Conservation (phyloP, 441 rosid genomes). For the Hypseocharis bilobata region DNA sequence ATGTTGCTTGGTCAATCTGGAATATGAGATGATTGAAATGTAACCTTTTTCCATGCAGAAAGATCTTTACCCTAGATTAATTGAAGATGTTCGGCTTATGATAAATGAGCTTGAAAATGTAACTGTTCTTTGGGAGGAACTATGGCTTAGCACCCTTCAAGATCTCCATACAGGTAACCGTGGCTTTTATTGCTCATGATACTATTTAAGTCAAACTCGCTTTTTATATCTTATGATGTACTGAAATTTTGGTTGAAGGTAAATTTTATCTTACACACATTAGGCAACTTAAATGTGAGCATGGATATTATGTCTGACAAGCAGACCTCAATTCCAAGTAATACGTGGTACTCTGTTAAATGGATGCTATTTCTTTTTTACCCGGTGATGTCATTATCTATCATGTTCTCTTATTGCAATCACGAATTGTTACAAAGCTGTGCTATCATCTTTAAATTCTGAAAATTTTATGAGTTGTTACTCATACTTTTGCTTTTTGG, state of each 20-base stretch:
- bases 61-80: constrained; percentile 73
- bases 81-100: constrained; percentile 95
- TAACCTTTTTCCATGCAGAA: constrained; percentile 47
- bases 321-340: constrained; percentile 15
- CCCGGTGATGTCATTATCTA: background rate
- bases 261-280: constrained; percentile 10
- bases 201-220: constrained; percentile 14
- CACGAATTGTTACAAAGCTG: background rate
- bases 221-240: constrained; percentile 16
- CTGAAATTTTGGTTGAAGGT: background rate
- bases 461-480: too few species aligned
- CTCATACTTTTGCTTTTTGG: background rate
- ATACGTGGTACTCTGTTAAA: too few species aligned
- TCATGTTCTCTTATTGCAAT: too few species aligned
- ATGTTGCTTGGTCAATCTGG: constrained; percentile 12
- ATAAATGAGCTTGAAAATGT: constrained; percentile 84
- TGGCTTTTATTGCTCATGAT: constrained; percentile 21
- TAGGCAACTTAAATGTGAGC: background rate
- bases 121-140: constrained; percentile 98
- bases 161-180: constrained; percentile 86
- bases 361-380: too few species aligned
- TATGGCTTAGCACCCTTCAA: constrained; percentile 97
- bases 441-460: too few species aligned
- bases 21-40: constrained; percentile 22
- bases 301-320: background rate